Evolutionary conservation across 352 stramenopile species (phyloP).

Genomic region (Phytophthora cryptogea): DNA sequence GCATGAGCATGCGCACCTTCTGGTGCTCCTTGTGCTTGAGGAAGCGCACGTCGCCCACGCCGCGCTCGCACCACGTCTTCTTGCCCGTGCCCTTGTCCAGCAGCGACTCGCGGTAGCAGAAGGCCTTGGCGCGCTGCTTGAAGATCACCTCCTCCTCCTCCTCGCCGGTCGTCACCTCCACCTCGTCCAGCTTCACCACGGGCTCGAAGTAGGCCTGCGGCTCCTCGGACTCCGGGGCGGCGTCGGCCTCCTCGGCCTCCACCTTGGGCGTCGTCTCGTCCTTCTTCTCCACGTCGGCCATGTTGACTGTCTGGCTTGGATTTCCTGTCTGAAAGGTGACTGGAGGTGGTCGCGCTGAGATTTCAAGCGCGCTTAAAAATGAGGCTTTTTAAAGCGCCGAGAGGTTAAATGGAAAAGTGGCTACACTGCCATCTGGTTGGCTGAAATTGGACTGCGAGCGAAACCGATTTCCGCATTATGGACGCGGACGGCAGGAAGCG

Average conservation of each 20-base stretch:
- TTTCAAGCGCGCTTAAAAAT: conserved; percentile 30
- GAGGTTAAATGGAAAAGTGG: no score
- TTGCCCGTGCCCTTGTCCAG: conserved; percentile 98
- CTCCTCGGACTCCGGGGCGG: conserved; percentile 71
- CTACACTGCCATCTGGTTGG: background rate
- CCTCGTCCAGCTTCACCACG: conserved; percentile 89
- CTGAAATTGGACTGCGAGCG: background rate
- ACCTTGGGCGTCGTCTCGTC: conserved; percentile 70
- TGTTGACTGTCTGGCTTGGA: conserved; percentile 26
- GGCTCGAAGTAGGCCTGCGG: conserved; percentile 90
- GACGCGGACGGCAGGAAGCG: conserved; percentile 36
- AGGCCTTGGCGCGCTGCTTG: conserved; percentile 96
- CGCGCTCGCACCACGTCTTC: conserved; percentile 97
- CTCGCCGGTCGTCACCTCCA: conserved; percentile 97
- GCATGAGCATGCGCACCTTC: conserved; percentile 96
- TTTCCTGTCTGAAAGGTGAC: conserved; percentile 31
- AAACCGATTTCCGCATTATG: conserved; percentile 7
- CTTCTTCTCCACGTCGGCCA: conserved; percentile 73
- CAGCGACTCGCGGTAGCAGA: conserved; percentile 96
- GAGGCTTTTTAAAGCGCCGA: background rate
- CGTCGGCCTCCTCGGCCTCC: conserved; percentile 56
- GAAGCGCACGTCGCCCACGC: conserved; percentile 96
- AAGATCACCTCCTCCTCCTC: conserved; percentile 97
- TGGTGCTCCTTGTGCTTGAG: conserved; percentile 96
- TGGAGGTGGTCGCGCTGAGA: conserved; percentile 16